phyloP scores from a whole-genome alignment of 208 protist genomes.

The Acanthamoeba triangularis region DNA sequence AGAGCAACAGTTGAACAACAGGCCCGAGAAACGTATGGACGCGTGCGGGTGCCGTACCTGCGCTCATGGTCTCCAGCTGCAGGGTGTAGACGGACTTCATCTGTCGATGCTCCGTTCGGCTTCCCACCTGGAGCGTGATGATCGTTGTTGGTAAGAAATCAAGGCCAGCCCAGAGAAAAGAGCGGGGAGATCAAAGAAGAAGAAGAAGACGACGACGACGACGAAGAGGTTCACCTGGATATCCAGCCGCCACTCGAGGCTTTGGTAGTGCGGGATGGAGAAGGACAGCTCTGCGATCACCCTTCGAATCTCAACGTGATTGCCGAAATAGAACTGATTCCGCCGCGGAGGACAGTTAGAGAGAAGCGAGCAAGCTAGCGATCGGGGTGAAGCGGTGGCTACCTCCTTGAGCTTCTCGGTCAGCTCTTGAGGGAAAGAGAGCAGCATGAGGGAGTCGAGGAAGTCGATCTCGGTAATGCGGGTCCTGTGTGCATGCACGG shows the following conservation, averaged over 20 bases:
- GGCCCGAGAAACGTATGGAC: neutral
- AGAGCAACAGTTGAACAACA: neutral
- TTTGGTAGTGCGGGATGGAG: constrained; percentile 70
- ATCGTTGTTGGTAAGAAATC: neutral
- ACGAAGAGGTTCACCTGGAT: constrained; percentile 32
- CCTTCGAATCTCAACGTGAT: constrained; percentile 46
- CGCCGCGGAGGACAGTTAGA: neutral
- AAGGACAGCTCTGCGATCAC: constrained; percentile 69
- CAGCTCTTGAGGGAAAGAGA: constrained; percentile 58
- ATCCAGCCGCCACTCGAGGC: constrained; percentile 70
- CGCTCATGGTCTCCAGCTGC: constrained; percentile 40
- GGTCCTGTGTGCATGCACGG: neutral
- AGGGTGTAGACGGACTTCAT: constrained; percentile 71
- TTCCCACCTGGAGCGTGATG: neutral
- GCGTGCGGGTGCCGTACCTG: neutral
- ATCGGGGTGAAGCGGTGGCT: neutral
- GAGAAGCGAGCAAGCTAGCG: neutral
- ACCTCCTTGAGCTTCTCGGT: constrained; percentile 74
- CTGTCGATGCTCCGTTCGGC: constrained; percentile 55
- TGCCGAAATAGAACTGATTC: constrained; percentile 66
- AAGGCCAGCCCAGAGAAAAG: neutral
- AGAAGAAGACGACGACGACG: neutral
- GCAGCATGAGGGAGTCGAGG: constrained; percentile 63
- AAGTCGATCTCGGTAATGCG: constrained; percentile 72
- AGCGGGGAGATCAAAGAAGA: neutral